A percentile compares a stretch with the other conserved stretches of the same genome.
Evolutionary conservation across 2,329 filamentous ascomycete genomes (phyloP).

Genomic region (Tolypocladium pustulatum): DNA sequence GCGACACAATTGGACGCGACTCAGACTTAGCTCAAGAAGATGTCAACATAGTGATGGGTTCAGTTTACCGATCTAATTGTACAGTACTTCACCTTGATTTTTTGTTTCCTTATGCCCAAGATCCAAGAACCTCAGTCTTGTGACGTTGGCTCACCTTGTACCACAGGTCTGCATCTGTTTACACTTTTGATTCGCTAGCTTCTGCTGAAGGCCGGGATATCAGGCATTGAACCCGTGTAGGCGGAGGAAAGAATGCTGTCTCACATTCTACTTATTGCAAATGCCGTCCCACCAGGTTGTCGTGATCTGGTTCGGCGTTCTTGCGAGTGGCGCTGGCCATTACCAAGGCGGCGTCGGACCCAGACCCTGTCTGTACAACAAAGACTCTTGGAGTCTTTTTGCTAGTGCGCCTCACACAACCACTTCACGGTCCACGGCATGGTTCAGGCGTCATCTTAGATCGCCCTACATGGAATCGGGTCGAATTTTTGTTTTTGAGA

Average conservation of each 20-base stretch:
- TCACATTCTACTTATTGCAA: neutral
- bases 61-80: too few relatives aligned
- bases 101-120: too few relatives aligned
- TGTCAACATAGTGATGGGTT: too few relatives aligned
- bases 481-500: neutral
- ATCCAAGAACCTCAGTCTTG: too few relatives aligned
- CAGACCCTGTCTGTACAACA: neutral
- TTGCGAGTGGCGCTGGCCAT: conserved; percentile 9
- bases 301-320: conserved; percentile 7
- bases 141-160: neutral
- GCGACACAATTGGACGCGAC: too few relatives aligned
- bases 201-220: neutral
- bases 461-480: neutral
- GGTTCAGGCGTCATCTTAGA: neutral
- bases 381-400: too few relatives aligned
- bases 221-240: neutral
- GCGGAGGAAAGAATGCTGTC: too few relatives aligned
- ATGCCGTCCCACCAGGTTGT: neutral
- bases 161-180: neutral
- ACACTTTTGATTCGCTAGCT: neutral
- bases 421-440: neutral
- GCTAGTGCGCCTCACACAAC: too few relatives aligned
- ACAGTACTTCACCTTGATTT: too few relatives aligned
- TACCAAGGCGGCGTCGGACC: neutral
- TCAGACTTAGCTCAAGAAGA: too few relatives aligned